A percentile compares a stretch with the other conserved stretches of the same genome.
Conservation (phyloP, 1,284 basidiomycete species). For the Trametes polyzona region DNA sequence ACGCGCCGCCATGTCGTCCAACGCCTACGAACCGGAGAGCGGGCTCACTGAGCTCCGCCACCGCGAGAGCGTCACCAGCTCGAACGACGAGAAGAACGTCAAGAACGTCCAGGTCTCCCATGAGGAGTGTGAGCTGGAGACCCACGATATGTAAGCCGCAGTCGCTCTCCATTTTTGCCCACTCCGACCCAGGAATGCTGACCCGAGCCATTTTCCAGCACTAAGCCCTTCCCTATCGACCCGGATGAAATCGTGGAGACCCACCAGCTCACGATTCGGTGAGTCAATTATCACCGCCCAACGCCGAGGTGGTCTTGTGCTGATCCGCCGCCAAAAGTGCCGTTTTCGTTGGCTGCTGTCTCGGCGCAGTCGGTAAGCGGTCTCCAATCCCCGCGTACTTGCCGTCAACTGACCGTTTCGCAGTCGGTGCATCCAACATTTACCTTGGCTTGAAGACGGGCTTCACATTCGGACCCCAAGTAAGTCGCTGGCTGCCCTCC, state of each 20-base stretch:
- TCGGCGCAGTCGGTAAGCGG: slow-evolving; percentile 56
- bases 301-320: not conserved
- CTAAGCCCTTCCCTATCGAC: slow-evolving; percentile 54
- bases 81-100: slow-evolving; percentile 15
- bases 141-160: slow-evolving; percentile 19
- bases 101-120: slow-evolving; percentile 1
- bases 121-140: slow-evolving; percentile 6
- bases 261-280: slow-evolving; percentile 57
- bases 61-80: slow-evolving; percentile 14
- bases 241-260: slow-evolving; percentile 54
- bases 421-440: slow-evolving; percentile 38
- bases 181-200: not conserved
- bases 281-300: slow-evolving; percentile 1
- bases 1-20: slow-evolving; percentile 19
- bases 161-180: no score
- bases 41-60: slow-evolving; percentile 19
- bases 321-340: slow-evolving; percentile 41
- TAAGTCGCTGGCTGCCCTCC: not conserved
- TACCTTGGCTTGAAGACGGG: slow-evolving; percentile 75
- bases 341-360: slow-evolving; percentile 58
- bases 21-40: slow-evolving; percentile 14
- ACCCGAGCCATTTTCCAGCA: slow-evolving; percentile 8
- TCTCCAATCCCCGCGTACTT: slow-evolving; percentile 8
- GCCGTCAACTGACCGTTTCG: slow-evolving; percentile 4
- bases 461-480: slow-evolving; percentile 65